Evolutionary conservation across 1,139 yeast species (phyloP).

Genomic region (Candida frijolesensis): DNA sequence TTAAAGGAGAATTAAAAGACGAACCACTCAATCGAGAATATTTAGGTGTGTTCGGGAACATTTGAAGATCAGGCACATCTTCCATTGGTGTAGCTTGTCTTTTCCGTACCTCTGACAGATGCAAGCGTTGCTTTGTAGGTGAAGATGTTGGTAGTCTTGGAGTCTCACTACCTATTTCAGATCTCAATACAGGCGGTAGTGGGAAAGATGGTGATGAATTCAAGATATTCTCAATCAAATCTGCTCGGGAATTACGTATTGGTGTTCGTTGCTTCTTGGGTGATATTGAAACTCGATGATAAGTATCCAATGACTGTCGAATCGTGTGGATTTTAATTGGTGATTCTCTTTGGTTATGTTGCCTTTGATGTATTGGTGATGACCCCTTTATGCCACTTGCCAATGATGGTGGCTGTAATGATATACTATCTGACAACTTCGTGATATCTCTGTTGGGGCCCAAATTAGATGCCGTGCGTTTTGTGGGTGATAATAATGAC

Average conservation of each 20-base stretch:
- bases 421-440: constrained; percentile 9
- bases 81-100: constrained; percentile 15
- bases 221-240: constrained; percentile 43
- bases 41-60: constrained; percentile 55
- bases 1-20: constrained; percentile 28
- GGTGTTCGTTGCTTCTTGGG: constrained; percentile 28
- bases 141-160: constrained; percentile 7
- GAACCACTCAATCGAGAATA: constrained; percentile 25
- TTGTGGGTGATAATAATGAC: constrained; percentile 32
- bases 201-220: constrained; percentile 58
- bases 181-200: constrained; percentile 44
- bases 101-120: background rate
- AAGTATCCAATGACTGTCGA: constrained; percentile 39
- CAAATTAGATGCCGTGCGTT: constrained; percentile 25
- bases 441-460: constrained; percentile 17
- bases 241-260: constrained; percentile 33
- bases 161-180: constrained; percentile 29
- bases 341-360: constrained; percentile 13
- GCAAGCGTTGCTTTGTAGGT: constrained; percentile 1
- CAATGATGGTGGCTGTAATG: constrained; percentile 11
- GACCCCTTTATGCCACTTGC: background rate
- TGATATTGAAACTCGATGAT: constrained; percentile 38
- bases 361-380: constrained; percentile 12
- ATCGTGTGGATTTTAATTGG: constrained; percentile 27
- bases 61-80: constrained; percentile 32